phyloP scores from a whole-genome alignment of 2,329 filamentous ascomycete genomes.

The Colletotrichum scovillei region DNA sequence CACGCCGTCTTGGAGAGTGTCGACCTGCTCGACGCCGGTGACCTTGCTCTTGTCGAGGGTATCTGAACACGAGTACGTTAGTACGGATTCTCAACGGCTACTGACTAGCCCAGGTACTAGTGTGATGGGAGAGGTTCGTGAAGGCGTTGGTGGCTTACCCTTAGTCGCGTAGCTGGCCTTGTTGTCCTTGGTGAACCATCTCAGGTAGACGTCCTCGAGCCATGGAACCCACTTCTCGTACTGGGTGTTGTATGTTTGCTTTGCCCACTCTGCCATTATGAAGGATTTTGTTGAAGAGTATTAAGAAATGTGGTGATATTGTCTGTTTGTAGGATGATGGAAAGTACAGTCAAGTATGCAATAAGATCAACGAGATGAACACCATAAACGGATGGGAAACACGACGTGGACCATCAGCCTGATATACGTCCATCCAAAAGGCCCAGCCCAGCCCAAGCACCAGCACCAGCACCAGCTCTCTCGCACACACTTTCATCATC shows the following conservation, averaged over 20 bases:
- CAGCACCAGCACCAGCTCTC: background rate
- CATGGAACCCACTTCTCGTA: conserved; percentile 83
- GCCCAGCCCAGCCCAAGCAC: background rate
- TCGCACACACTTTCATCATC: conserved; percentile 16
- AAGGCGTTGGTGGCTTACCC: conserved; percentile 55
- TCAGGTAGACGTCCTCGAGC: conserved; percentile 79
- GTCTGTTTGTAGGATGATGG: background rate
- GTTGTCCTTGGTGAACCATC: conserved; percentile 81
- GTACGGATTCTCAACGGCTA: background rate
- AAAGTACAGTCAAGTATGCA: background rate
- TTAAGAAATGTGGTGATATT: background rate
- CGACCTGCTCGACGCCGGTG: conserved; percentile 73
- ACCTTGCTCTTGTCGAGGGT: conserved; percentile 77
- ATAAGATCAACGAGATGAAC: conserved; percentile 27
- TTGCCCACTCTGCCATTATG: conserved; percentile 63
- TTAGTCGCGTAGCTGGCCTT: conserved; percentile 79
- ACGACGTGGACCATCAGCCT: conserved; percentile 11
- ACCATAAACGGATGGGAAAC: background rate
- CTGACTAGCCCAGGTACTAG: background rate
- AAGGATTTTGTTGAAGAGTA: background rate
- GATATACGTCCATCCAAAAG: conserved; percentile 19
- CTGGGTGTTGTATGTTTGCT: conserved; percentile 75
- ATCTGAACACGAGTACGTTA: conserved; percentile 55
- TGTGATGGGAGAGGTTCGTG: background rate
- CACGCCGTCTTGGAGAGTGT: conserved; percentile 75